Conservation (phyloP, 208 protist genomes). For the Trypanosoma vivax region DNA sequence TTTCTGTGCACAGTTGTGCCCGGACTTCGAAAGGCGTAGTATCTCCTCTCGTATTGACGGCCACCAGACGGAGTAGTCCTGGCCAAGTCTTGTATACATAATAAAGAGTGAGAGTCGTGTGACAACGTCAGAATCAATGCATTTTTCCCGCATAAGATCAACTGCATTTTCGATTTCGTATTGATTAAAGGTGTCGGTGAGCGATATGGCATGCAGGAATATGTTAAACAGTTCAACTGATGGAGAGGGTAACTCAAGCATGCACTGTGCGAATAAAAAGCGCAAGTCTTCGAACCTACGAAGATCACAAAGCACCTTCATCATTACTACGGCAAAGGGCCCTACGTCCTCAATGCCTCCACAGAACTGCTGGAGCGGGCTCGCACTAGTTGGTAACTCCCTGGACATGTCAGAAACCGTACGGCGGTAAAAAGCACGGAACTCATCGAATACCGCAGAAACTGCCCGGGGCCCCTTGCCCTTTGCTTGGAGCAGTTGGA, state of each 20-base stretch:
- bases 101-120: slow-evolving; percentile 78
- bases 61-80: slow-evolving; percentile 58
- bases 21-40: slow-evolving; percentile 14
- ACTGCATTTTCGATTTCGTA: slow-evolving; percentile 84
- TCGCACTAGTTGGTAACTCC: not conserved
- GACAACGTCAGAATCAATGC: slow-evolving; percentile 53
- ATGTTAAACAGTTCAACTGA: slow-evolving; percentile 83
- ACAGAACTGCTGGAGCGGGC: slow-evolving; percentile 73
- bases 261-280: slow-evolving; percentile 84
- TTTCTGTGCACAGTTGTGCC: slow-evolving; percentile 10
- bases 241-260: slow-evolving; percentile 50
- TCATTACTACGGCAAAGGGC: slow-evolving; percentile 64
- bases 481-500: slow-evolving; percentile 47
- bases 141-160: slow-evolving; percentile 51
- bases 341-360: slow-evolving; percentile 47
- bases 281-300: slow-evolving; percentile 79
- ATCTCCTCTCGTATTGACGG: slow-evolving; percentile 53
- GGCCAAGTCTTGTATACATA: slow-evolving; percentile 74
- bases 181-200: slow-evolving; percentile 82
- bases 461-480: slow-evolving; percentile 59
- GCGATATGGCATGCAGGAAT: slow-evolving; percentile 76
- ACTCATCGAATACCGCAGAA: slow-evolving; percentile 61
- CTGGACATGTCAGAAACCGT: not conserved
- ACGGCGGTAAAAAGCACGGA: slow-evolving; percentile 53
- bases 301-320: slow-evolving; percentile 85